Percentiles rank a stretch among this genome's conserved stretches.
Evolutionary conservation across 306 rosid genomes (phyloP).

Genomic region (Lathyrus sativus): DNA sequence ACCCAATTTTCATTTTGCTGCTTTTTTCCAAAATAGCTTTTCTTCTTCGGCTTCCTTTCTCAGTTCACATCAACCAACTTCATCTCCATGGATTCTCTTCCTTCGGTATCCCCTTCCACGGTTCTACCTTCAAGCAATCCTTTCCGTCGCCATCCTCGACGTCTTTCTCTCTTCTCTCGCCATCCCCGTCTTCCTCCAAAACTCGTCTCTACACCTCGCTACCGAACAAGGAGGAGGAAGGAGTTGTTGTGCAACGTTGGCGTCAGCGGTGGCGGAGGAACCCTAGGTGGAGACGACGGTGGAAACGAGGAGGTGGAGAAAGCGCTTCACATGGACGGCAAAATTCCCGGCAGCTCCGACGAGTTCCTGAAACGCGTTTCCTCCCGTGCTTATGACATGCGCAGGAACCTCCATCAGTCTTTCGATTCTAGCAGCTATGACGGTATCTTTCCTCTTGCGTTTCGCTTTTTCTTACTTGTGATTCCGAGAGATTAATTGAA

Average conservation of each 20-base stretch:
- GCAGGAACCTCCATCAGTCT: conserved; percentile 80
- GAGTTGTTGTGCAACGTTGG: conserved; percentile 43
- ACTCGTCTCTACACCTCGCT: background rate
- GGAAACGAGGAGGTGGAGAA: conserved; percentile 60
- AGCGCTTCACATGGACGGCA: conserved; percentile 81
- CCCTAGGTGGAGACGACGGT: conserved; percentile 9
- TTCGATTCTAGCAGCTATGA: conserved; percentile 90
- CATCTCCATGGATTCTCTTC: conserved; percentile 75
- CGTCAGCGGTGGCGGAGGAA: conserved; percentile 36
- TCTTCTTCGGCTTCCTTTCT: background rate
- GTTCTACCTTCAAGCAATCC: conserved; percentile 61
- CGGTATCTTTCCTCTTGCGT: conserved; percentile 39
- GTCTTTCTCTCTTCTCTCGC: conserved; percentile 42
- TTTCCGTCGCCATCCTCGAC: conserved; percentile 45
- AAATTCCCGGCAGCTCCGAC: conserved; percentile 71
- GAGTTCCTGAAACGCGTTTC: conserved; percentile 87
- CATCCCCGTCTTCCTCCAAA: conserved; percentile 36
- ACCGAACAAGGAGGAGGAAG: conserved; percentile 8
- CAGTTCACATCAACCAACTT: background rate
- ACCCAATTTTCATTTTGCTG: no score
- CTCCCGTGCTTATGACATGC: conserved; percentile 95
- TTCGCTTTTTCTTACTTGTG: background rate
- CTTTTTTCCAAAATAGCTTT: background rate
- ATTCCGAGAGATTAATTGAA: background rate
- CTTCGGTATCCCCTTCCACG: conserved; percentile 71